Evolutionary conservation across 495 filamentous ascomycete species (phyloP), one percentile per base, ranked within the genome.

Genomic region (Usnea hakonensis): DNA sequence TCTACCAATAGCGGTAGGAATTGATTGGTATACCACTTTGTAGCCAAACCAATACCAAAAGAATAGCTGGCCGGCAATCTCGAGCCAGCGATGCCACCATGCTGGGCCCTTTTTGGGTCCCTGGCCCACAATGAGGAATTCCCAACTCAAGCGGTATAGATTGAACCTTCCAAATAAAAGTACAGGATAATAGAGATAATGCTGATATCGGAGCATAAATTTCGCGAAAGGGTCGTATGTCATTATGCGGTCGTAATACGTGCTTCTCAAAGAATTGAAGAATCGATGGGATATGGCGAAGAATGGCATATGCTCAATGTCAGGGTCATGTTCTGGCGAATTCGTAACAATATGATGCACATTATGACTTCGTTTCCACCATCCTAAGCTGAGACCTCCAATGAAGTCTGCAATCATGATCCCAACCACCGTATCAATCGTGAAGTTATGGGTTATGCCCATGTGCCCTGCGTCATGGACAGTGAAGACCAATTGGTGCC

Each of bases 311-410:
- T 96, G 91, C 73, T 98, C 86, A 64, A 97, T 98, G 73, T 98
- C 94, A 1, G 94, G 94, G 71, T 98, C 94, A 72, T 98, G 94
- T 71, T 97, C 94, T 30, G 94, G 90, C 54, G 87, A 88, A 74
- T 98, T 98, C 21, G 94, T 98, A 38, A 98, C 89, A 67, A 98
- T 91, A 67, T 98, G 94, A 71, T 98, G 94, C 32, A 98, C 94
- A 73, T 98, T 98, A 76, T 98, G 94, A 72, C 85, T 97, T 58
- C 83, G 81, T 73, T 98, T 98, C 94, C 94, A 98, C 94, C 94
- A 98, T 13, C 93, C 89, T 17, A 94, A 64, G 52, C 89, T 94
- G n/a, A 98, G 75, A 5, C 94, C 94, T 26, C 94, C 94, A 4
- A 92, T 76, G 67, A 88, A 98, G 71, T 95, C 86, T 28, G 94